phyloP scores from a whole-genome alignment of 208 protist species.

The Crithidia brevicula region DNA sequence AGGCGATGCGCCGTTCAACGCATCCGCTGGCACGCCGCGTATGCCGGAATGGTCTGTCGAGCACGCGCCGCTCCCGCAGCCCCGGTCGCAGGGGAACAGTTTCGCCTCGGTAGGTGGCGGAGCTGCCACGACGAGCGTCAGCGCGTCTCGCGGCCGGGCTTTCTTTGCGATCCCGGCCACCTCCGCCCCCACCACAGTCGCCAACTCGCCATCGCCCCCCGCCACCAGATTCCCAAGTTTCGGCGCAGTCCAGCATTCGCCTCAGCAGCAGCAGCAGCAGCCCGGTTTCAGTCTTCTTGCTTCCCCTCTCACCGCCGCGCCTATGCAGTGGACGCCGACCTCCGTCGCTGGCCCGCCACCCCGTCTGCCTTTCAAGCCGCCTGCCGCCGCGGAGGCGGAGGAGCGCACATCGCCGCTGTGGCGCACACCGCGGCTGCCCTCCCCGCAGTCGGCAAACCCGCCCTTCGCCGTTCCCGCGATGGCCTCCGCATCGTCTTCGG shows the following conservation, averaged over 20 bases:
- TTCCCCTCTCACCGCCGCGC: neutral
- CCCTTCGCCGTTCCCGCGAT: neutral
- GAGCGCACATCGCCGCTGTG: conserved; percentile 7
- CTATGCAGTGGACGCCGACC: neutral
- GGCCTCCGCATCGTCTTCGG: neutral
- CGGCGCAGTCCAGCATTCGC: neutral
- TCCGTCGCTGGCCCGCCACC: neutral
- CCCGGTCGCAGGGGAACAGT: neutral
- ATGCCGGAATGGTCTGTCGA: conserved; percentile 3
- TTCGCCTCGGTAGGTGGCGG: too few relatives aligned
- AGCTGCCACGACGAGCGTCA: too few relatives aligned
- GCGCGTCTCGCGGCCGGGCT: neutral
- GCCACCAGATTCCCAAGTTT: conserved; percentile 1
- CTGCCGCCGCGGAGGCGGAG: neutral
- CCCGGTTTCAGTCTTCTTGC: conserved; percentile 1
- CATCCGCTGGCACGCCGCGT: neutral
- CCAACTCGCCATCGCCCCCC: neutral
- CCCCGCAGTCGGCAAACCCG: neutral
- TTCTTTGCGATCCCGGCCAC: neutral
- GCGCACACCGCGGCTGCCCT: neutral
- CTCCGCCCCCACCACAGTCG: neutral
- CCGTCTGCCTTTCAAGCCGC: neutral
- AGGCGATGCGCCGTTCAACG: too few relatives aligned
- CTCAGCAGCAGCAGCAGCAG: neutral
- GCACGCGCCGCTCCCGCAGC: neutral